Base-by-base conservation (phyloP, 257 asterid species). In the Solanum acaule region DNA sequence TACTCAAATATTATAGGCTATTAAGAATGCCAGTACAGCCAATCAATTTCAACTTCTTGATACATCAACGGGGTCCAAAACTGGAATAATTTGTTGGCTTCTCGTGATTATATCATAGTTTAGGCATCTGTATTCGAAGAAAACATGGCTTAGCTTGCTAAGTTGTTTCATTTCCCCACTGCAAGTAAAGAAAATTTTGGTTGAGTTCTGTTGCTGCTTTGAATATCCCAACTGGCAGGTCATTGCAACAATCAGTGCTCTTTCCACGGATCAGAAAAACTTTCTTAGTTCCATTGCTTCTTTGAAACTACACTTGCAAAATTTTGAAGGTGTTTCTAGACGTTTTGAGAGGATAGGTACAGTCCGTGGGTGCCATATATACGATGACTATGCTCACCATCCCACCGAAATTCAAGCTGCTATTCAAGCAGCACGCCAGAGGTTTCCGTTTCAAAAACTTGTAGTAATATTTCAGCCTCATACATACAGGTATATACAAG, bases 311-410 rank as follows among this genome's bases (percentile, higher is more conserved):
- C 93, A 89, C 84, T 82, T 90, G 85, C 77, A 79, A 77, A 85
- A 87, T 13, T 90, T 90, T 87, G 38, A 15, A 89, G 91, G 94
- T 78, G 87, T 89, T 83, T 88, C 85, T 42, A 87, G 90, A 75
- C 92, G 92, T 65, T 92, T 92, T 76, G 94, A 92, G 90, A 87
- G 85, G 88, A 85, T 88, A 67, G 89, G 94, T 75, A 38, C 40
- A 75, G 65, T 92, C 27, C 78, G 75, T 7, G 88, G 89, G 44
- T 90, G 87, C 84, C 89, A 90, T 82, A 89, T 90, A 20, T 90
- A 76, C 79, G 92, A 92, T n/a, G 93, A 90, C 81, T 90, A 87
- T 76, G 94, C 93, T 88, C 93, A 90, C 46, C 93, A 92, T 89
- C 94, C 94, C 31, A 79, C 87, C 18, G 92, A 90, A 76, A 87